Evolutionary conservation across 1,284 basidiomycete species (phyloP).

Genomic region (Filobasidium uniguttulatum): DNA sequence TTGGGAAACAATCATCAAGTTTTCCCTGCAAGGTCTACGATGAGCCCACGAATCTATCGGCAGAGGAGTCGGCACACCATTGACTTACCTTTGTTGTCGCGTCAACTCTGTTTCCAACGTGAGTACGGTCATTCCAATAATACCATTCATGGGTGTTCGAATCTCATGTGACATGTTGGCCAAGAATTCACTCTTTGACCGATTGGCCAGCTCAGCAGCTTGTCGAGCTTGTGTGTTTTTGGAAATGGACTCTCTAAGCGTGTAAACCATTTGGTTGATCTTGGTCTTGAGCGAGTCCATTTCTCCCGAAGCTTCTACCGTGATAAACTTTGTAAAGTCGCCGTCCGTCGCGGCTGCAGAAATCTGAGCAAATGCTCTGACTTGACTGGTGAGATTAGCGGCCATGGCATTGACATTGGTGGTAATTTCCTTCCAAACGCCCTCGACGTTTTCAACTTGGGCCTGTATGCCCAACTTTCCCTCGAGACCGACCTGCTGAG

Average conservation of each 20-base stretch:
- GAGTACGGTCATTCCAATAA: slow-evolving; percentile 84
- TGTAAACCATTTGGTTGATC: slow-evolving; percentile 84
- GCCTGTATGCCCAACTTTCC: slow-evolving; percentile 93
- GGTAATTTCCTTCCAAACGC: slow-evolving; percentile 63
- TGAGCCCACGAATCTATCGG: neutral
- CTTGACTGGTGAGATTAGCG: slow-evolving; percentile 92
- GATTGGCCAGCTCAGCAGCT: slow-evolving; percentile 90
- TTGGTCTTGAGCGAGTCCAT: slow-evolving; percentile 99
- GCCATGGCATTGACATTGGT: slow-evolving; percentile 83
- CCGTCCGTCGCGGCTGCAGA: slow-evolving; percentile 97
- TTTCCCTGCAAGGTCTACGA: slow-evolving; percentile 89
- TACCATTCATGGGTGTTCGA: slow-evolving; percentile 97
- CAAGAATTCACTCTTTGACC: slow-evolving; percentile 94
- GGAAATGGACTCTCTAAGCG: slow-evolving; percentile 90
- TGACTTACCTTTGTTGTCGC: slow-evolving; percentile 71
- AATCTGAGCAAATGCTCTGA: slow-evolving; percentile 97
- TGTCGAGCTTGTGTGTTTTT: slow-evolving; percentile 98
- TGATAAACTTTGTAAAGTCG: slow-evolving; percentile 98
- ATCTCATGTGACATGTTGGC: slow-evolving; percentile 66
- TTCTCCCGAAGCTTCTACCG: slow-evolving; percentile 94
- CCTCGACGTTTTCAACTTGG: slow-evolving; percentile 69
- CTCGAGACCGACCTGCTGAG: slow-evolving; percentile 85
- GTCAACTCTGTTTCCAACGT: slow-evolving; percentile 66
- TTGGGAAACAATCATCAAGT: slow-evolving; percentile 87
- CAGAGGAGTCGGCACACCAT: slow-evolving; percentile 36